These are phyloP conservation scores for Oropetium thomaeum DNA, from an alignment of 176 grass and related monocot species.

Conservation along the genomic window DNA sequence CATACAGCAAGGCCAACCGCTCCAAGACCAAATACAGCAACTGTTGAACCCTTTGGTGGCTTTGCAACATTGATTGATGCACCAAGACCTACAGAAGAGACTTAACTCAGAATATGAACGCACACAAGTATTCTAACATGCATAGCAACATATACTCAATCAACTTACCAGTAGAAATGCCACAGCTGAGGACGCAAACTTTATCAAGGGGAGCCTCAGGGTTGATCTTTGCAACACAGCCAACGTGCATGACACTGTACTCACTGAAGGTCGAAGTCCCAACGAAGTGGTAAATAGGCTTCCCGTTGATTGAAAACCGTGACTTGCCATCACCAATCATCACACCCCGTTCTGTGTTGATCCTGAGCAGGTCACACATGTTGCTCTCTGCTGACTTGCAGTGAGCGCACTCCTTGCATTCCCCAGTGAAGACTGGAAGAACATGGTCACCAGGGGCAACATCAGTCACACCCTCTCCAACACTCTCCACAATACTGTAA, in stretches of 20 bases:
- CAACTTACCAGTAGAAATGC: slow-evolving; percentile 63
- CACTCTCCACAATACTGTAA: slow-evolving; percentile 76
- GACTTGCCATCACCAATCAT: slow-evolving; percentile 72
- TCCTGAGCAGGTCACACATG: slow-evolving; percentile 84
- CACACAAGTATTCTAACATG: background rate
- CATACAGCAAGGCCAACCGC: slow-evolving; percentile 87
- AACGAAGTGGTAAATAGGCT: slow-evolving; percentile 78
- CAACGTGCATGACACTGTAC: slow-evolving; percentile 72
- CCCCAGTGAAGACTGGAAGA: slow-evolving; percentile 88
- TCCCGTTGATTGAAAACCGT: slow-evolving; percentile 65
- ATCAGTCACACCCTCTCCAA: slow-evolving; percentile 82
- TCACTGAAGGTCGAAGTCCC: slow-evolving; percentile 93
- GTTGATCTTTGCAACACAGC: slow-evolving; percentile 84
- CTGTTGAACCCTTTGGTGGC: slow-evolving; percentile 73
- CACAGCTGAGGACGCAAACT: slow-evolving; percentile 87
- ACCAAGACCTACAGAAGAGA: slow-evolving; percentile 53
- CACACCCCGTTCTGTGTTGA: slow-evolving; percentile 72
- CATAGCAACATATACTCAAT: background rate
- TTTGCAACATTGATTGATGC: slow-evolving; percentile 87
- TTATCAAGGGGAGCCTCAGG: slow-evolving; percentile 79
- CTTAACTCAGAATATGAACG: background rate
- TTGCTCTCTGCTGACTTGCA: slow-evolving; percentile 82
- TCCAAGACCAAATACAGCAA: slow-evolving; percentile 86
- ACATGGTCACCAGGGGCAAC: slow-evolving; percentile 83
- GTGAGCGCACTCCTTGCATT: slow-evolving; percentile 77